Base-by-base conservation (phyloP, 495 filamentous ascomycete genomes). In the Hypoxylon fuscum region DNA sequence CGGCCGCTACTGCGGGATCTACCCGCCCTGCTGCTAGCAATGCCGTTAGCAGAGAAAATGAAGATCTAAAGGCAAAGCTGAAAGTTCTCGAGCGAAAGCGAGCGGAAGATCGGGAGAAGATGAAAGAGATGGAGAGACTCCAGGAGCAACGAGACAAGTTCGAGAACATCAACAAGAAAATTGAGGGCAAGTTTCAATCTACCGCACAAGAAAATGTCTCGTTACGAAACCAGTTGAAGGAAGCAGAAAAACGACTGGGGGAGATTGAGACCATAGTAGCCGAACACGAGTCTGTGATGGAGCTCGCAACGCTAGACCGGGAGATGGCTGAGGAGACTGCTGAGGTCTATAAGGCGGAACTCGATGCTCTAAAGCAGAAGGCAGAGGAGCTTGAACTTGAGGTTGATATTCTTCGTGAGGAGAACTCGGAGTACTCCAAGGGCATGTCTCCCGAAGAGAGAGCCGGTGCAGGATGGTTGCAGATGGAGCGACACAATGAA, bases 241-340 rank as follows among this genome's bases (percentile, higher is more conserved):
- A 97, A 42, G 83, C 86, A 5, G 88, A 93, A 61, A 73, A 80
- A 11, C 83, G 81, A 44, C 74, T 90, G 8, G 88, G 89, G 54
- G 79, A 88, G 45, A 71, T 95, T 8, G 91, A 94, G 59, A 76
- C 81, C 11, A 77, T 89, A 17, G 88, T 93, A 68, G 89, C 87
- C 0, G 92, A 97, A 48, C 86, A 95, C 74, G 95, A 97, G 14
- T 83, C 86, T 5, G 79, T 88, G 12, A 76, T 97, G 74, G 96
- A 98, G 77, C 88, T 96, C 77, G 91, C 91, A 14, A 88, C 89
- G 0, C 77, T 98, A 15, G 95, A 98, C 69, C 83, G 92, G 12
- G 94, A 98, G 73, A 97, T 98, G 92, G 96, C 95, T 1, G 94
- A 97, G 73, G 94, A 98, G 69, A 90, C 86, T 31, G 88, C 90